Evolutionary conservation across 306 rosid genomes (phyloP).

Genomic region (Inga oerstediana): DNA sequence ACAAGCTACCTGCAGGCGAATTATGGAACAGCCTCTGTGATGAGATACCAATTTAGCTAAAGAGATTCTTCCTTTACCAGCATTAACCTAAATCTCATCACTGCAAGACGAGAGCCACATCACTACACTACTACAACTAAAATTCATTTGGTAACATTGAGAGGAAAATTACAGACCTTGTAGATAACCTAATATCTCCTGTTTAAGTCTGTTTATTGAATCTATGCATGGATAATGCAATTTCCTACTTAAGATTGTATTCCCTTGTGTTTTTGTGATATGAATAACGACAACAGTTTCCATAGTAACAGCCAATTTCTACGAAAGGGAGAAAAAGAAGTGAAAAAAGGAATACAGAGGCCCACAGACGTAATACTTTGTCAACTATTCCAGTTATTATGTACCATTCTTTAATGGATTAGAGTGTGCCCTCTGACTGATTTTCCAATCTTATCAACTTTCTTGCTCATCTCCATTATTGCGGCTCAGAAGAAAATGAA

Average conservation of each 20-base stretch:
- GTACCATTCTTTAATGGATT: conserved; percentile 43
- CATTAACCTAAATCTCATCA: neutral
- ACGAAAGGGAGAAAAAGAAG: neutral
- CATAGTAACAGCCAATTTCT: neutral
- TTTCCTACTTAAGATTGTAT: neutral
- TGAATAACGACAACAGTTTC: conserved; percentile 6
- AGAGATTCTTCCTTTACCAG: neutral
- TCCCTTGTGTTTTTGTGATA: neutral
- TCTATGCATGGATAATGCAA: neutral
- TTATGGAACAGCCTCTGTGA: neutral
- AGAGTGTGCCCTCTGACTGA: conserved; percentile 25
- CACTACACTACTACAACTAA: neutral
- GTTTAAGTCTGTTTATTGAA: neutral
- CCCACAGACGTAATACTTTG: neutral
- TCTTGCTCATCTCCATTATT: conserved; percentile 24
- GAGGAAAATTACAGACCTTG: neutral
- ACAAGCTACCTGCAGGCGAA: conserved; percentile 17
- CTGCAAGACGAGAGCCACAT: neutral
- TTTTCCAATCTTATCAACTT: conserved; percentile 24
- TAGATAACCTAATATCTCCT: neutral
- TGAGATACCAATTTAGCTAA: neutral
- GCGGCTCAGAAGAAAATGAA: conserved; percentile 6
- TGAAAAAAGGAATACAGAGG: conserved; percentile 24
- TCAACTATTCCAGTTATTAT: conserved; percentile 8
- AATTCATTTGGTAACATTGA: neutral